Base-by-base conservation (phyloP, 352 stramenopile genomes). In the Phytophthora pseudosyringae region DNA sequence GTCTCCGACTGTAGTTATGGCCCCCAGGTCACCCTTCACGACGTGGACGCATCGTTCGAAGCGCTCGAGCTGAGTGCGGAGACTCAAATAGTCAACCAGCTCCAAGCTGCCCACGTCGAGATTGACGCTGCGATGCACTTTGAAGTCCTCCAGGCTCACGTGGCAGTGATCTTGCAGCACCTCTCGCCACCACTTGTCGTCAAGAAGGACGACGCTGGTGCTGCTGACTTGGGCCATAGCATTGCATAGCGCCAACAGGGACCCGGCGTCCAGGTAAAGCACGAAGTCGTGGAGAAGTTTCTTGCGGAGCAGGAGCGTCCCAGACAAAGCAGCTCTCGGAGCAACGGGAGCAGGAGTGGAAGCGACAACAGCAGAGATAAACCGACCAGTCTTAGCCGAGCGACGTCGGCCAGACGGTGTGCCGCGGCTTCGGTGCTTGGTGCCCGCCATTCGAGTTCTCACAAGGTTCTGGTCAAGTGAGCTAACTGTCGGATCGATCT, bases 21-120 rank as follows among this genome's bases (percentile, higher is more conserved):
- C 56, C 15, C 71, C 69, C 46, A 94, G 45, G 43, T 92, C 75
- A 1, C 72, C 81, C 18, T 74, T 43, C 8, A 83, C 31, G n/a
- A 90, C 71, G 5, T 57, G 7, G 7, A 87, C 59, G 38, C 64
- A 69, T 16, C 55, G 26, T 8, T 61, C 41, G 40, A 91, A 83
- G n/a, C 53, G 52, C 33, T 80, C 71, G 3, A 75, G 40, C 35
- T 89, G 77, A 11, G 45, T 67, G 43, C 67, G 64, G 12, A 84
- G 56, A 61, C 66, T 87, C 48, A 84, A 35, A 49, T 88, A 89
- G 7, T 80, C 60, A 3, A 21, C 43, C 3, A 89, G 33, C 15
- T 64, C 63, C 5, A 18, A 29, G 36, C 76, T 81, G 5, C 61
- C 71, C 5, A 15, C 15, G 13, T 3, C 40, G 12, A 69, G 26